Conservation (phyloP, 192 early-diverging fungal species). For the Mortierella antarctica region DNA sequence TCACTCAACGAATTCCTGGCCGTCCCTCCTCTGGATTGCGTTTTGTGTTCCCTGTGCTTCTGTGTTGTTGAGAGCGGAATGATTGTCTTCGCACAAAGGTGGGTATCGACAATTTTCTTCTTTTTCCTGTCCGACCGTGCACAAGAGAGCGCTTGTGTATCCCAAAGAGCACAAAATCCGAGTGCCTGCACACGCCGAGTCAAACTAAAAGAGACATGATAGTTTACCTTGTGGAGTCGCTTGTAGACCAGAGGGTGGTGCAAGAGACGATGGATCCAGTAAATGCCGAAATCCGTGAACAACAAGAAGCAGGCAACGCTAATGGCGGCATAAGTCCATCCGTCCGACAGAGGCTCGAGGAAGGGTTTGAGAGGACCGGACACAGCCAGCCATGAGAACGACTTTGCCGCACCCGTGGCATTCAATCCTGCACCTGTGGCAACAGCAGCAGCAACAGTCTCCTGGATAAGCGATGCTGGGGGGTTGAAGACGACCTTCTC, state of each 20-base stretch:
- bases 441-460: constrained; percentile 41
- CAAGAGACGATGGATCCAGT: constrained; percentile 95
- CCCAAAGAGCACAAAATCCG: not conserved
- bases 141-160: not conserved
- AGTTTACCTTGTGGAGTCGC: constrained; percentile 82
- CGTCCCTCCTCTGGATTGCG: not conserved
- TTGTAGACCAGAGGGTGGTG: constrained; percentile 93
- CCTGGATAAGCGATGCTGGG: constrained; percentile 31
- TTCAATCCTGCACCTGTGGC: constrained; percentile 8
- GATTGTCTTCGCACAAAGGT: too few species aligned
- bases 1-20: not conserved
- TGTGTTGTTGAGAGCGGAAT: too few species aligned
- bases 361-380: constrained; percentile 29
- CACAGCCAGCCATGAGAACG: constrained; percentile 19
- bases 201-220: not conserved
- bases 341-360: constrained; percentile 54
- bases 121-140: too few species aligned
- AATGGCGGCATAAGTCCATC: constrained; percentile 77
- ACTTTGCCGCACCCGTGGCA: constrained; percentile 21
- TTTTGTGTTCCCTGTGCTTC: too few species aligned
- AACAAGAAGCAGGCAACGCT: constrained; percentile 82
- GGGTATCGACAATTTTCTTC: too few species aligned
- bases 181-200: too few species aligned
- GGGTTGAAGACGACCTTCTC: constrained; percentile 44
- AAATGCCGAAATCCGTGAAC: constrained; percentile 95